Percentiles rank a stretch among this genome's conserved stretches.
Conservation (phyloP, 768 basidiomycete species). For the Leccinellum luteum region DNA sequence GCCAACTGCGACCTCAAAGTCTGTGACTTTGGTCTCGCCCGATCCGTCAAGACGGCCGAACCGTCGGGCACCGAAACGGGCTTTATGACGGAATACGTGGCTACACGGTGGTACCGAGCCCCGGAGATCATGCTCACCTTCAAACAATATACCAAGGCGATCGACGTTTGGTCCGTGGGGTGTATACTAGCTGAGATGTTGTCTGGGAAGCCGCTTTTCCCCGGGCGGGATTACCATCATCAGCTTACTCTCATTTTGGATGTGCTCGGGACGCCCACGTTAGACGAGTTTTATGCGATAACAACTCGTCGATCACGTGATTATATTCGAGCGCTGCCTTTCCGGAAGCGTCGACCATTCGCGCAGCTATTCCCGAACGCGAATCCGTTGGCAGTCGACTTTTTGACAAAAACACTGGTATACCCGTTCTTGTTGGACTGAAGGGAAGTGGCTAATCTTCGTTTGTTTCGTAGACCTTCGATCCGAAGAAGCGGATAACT, state of each 20-base stretch:
- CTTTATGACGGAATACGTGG: slow-evolving; percentile 98
- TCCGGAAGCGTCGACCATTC: slow-evolving; percentile 85
- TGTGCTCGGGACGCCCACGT: slow-evolving; percentile 92
- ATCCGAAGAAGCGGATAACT: slow-evolving; percentile 94
- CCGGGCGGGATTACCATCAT: slow-evolving; percentile 95
- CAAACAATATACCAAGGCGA: slow-evolving; percentile 98
- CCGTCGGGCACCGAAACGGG: slow-evolving; percentile 80
- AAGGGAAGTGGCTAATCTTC: not conserved
- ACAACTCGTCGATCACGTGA: slow-evolving; percentile 89
- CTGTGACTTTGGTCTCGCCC: slow-evolving; percentile 91
- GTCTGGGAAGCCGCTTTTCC: slow-evolving; percentile 95
- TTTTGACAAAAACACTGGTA: slow-evolving; percentile 82
- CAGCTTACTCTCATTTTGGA: slow-evolving; percentile 95
- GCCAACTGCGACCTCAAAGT: slow-evolving; percentile 97
- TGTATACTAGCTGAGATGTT: slow-evolving; percentile 96
- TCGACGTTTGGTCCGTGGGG: slow-evolving; percentile 85
- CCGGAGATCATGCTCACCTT: slow-evolving; percentile 99
- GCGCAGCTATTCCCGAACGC: slow-evolving; percentile 88
- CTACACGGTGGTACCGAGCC: slow-evolving; percentile 97
- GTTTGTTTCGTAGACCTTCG: slow-evolving; percentile 70
- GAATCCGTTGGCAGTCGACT: slow-evolving; percentile 71
- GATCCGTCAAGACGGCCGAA: slow-evolving; percentile 85
- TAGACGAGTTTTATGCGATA: slow-evolving; percentile 98
- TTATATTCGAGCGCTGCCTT: slow-evolving; percentile 92
- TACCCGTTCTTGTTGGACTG: slow-evolving; percentile 12